Evolutionary conservation across 2,329 filamentous ascomycete genomes (phyloP), one percentile per base, ranked within the genome.

Genomic region (Beauveria sp.): DNA sequence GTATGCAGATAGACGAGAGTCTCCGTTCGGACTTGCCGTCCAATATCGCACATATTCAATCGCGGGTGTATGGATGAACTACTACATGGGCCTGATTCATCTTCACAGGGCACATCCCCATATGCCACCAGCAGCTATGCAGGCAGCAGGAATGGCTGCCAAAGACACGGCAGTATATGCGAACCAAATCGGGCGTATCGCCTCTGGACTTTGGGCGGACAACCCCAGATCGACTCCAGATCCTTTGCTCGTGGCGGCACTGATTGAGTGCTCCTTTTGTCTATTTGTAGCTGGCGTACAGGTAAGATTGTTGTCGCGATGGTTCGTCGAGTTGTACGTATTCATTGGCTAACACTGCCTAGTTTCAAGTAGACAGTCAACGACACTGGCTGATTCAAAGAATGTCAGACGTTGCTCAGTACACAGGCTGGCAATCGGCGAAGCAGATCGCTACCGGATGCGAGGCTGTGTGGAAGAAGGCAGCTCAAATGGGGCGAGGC

Each of bases 51-150:
- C 90, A 2, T 93, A 91, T 71, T 87, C 88, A n/a, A 89, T 97
- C 64, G 90, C 90, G 3, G 88, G 90, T 40, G 80, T 97, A 24
- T 96, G 92, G 91, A 86, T 90, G 70, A 88, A 92, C 65, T 92
- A 90, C 71, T 89, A 96, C 73, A 90, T 93, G 79, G 87, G 88
- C 0, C 81, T 91, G 52, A 93, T 97, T 61, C 82, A 92, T 59
- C 81, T 94, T n/a, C 80, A 93, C 62, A 84, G 94, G 40, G 81
- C 87, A 1, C 92, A 97, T 66, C 94, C 94, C 0, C 84, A 84
- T 26, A 97, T 97, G 92, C 93, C 92, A 0, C 91, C 93, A 0
- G 87, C 92, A 9, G 89, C 92, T 41, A 92, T 96, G 84, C 84
- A 92, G 67, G 92, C 94, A 3, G 91, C 91, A 0, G 89, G 88